Evolutionary conservation across 208 protist genomes (phyloP).

Genomic region (Blechomonas ayalai): DNA sequence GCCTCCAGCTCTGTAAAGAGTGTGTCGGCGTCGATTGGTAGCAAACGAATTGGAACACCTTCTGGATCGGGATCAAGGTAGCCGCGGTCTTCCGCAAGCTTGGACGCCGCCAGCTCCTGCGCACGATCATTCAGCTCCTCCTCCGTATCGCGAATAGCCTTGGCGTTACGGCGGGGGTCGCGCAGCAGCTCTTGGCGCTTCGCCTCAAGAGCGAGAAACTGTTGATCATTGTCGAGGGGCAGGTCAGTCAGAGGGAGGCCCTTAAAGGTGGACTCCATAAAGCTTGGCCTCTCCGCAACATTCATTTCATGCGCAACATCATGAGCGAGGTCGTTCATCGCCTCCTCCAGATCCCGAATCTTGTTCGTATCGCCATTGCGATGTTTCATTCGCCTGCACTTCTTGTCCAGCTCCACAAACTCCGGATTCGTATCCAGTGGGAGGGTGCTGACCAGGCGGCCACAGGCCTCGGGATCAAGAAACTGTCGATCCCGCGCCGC

Average conservation of each 20-base stretch:
- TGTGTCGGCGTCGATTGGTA: slow-evolving; percentile 40
- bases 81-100: slow-evolving; percentile 38
- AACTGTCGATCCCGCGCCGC: slow-evolving; percentile 45
- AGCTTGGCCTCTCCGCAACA: slow-evolving; percentile 53
- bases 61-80: slow-evolving; percentile 59
- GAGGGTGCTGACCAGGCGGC: slow-evolving; percentile 38
- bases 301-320: slow-evolving; percentile 62
- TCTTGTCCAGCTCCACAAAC: slow-evolving; percentile 52
- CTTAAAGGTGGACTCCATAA: slow-evolving; percentile 37
- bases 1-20: slow-evolving; percentile 41
- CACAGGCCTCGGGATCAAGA: slow-evolving; percentile 53
- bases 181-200: slow-evolving; percentile 58
- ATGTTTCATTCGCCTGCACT: slow-evolving; percentile 40
- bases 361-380: slow-evolving; percentile 19
- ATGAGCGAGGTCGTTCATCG: slow-evolving; percentile 59
- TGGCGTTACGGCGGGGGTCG: slow-evolving; percentile 46
- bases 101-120: slow-evolving; percentile 39
- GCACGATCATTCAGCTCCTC: slow-evolving; percentile 49
- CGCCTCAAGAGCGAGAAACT: slow-evolving; percentile 43
- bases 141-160: slow-evolving; percentile 45
- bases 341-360: slow-evolving; percentile 48
- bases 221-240: slow-evolving; percentile 50
- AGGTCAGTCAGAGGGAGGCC: slow-evolving; percentile 51
- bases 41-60: slow-evolving; percentile 44
- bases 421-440: slow-evolving; percentile 42